phyloP scores from a whole-genome alignment of 176 grass and related monocot species.

The Musa acuminata region DNA sequence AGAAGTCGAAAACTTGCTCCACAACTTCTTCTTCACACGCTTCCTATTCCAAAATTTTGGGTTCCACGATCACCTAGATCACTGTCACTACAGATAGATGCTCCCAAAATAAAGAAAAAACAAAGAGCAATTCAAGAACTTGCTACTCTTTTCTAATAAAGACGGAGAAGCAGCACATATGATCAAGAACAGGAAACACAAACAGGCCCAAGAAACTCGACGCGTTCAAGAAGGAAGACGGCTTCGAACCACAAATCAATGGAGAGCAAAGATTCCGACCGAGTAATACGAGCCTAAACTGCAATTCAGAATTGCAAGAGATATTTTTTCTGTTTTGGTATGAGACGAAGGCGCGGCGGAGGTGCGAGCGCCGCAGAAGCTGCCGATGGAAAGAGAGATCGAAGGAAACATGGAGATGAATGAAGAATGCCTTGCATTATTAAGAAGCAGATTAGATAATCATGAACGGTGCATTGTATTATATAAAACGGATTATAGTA shows the following conservation, averaged over 20 bases:
- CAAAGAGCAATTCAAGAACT: too few relatives aligned
- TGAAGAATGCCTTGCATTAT: neutral
- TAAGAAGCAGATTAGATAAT: neutral
- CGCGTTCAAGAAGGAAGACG: neutral
- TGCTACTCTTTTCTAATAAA: neutral
- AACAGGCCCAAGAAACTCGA: too few relatives aligned
- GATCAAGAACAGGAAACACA: too few relatives aligned
- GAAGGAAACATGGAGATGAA: neutral
- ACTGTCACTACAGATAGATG: neutral
- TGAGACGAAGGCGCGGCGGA: neutral
- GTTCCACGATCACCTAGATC: too few relatives aligned
- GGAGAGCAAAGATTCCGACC: neutral
- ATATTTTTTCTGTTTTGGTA: neutral
- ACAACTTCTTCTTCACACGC: too few relatives aligned
- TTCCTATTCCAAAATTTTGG: too few relatives aligned
- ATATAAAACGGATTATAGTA: neutral
- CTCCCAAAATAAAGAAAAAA: neutral
- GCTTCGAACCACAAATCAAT: neutral
- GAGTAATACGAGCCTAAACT: neutral
- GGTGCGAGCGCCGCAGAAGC: neutral
- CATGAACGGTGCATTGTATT: too few relatives aligned
- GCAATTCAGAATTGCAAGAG: neutral
- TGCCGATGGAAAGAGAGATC: neutral
- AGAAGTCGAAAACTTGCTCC: too few relatives aligned
- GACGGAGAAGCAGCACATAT: neutral